phyloP scores from a whole-genome alignment of 768 basidiomycete genomes.

The Brasilioporus rufonigricans region DNA sequence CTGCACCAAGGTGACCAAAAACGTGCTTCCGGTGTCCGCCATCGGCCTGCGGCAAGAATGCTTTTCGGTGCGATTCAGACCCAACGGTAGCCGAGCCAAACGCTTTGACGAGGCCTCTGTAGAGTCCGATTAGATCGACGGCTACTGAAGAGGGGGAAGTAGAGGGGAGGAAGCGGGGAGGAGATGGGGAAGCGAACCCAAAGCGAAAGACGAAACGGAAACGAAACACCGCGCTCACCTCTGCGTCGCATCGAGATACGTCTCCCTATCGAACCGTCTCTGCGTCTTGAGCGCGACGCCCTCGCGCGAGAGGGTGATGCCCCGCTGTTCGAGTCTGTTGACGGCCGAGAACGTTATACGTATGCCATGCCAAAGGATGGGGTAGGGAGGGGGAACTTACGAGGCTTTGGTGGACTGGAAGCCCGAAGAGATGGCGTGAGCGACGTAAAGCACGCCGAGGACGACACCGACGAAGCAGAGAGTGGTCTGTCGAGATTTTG shows the following conservation, averaged over 20 bases:
- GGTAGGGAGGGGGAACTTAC: constrained; percentile 35
- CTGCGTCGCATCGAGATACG: constrained; percentile 73
- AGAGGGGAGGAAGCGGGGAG: no score
- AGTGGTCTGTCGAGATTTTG: constrained; percentile 34
- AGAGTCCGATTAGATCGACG: neutral
- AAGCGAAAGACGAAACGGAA: neutral
- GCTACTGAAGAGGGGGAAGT: neutral
- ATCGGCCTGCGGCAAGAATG: constrained; percentile 4
- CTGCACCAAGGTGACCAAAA: neutral
- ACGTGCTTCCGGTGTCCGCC: neutral
- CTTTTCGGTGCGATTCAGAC: constrained; percentile 5
- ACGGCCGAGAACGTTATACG: no score
- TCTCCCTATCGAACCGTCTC: constrained; percentile 55
- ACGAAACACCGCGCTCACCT: constrained; percentile 37
- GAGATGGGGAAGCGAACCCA: no score
- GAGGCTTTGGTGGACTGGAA: constrained; percentile 51
- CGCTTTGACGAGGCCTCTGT: constrained; percentile 52
- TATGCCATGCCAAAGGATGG: no score
- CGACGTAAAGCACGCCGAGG: constrained; percentile 39
- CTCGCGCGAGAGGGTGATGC: constrained; percentile 53
- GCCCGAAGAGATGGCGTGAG: constrained; percentile 39
- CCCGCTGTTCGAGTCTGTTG: constrained; percentile 49
- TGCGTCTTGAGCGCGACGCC: constrained; percentile 68
- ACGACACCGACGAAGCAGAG: constrained; percentile 45
- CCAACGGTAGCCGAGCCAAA: constrained; percentile 44